These are phyloP conservation scores for Pseudevernia furfuracea DNA, from an alignment of 495 filamentous ascomycete genomes.

Conservation along the genomic window DNA sequence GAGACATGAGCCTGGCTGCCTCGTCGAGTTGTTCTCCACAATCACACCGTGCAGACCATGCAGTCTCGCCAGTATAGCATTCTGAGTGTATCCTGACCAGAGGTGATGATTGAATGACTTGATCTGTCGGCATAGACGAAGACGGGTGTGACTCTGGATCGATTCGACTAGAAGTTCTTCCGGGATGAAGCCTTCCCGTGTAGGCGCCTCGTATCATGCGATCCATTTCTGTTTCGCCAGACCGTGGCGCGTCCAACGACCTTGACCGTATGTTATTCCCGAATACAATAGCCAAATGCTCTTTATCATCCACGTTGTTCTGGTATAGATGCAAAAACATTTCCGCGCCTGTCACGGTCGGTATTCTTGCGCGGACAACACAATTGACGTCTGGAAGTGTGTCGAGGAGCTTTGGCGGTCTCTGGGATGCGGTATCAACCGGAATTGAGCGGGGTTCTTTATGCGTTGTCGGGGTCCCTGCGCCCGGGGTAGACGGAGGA, in stretches of 20 bases:
- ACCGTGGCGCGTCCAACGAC: constrained; percentile 68
- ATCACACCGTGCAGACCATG: constrained; percentile 95
- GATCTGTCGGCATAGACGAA: constrained; percentile 11
- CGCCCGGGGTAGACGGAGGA: constrained; percentile 63
- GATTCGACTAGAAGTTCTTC: constrained; percentile 62
- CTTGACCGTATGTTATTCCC: constrained; percentile 72
- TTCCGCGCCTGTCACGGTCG: constrained; percentile 80
- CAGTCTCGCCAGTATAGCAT: constrained; percentile 97
- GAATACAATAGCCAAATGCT: constrained; percentile 97
- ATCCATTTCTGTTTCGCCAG: constrained; percentile 92
- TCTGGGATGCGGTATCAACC: constrained; percentile 44
- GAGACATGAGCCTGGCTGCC: constrained; percentile 85
- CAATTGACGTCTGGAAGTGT: constrained; percentile 69
- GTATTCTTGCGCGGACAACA: constrained; percentile 76
- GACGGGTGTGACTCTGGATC: constrained; percentile 27
- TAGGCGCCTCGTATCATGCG: constrained; percentile 94
- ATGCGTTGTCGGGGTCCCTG: constrained; percentile 38
- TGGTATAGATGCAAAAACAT: constrained; percentile 96
- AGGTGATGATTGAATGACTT: constrained; percentile 38
- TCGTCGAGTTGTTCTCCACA: constrained; percentile 98
- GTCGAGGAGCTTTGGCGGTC: constrained; percentile 60
- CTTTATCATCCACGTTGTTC: constrained; percentile 88
- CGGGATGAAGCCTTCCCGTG: constrained; percentile 77
- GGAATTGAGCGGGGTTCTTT: constrained; percentile 44
- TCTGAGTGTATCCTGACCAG: constrained; percentile 94